phyloP scores from a whole-genome alignment of 305 asterid species.

The Solanum hybrid region DNA sequence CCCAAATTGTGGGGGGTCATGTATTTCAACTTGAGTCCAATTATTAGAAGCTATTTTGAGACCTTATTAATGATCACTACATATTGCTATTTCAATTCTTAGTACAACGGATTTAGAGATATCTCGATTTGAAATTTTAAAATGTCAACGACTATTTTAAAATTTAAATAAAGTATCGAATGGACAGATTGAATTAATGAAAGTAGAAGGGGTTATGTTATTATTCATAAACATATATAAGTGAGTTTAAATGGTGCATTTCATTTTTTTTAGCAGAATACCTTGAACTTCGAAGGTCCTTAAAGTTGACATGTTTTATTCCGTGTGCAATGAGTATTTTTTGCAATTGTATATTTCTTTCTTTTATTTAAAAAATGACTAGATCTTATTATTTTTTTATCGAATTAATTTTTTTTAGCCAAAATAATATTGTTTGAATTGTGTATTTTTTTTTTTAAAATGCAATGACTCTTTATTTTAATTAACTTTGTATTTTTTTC shows the following conservation, averaged over 20 bases:
- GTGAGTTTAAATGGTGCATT: neutral
- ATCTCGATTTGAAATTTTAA: neutral
- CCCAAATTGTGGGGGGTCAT: neutral
- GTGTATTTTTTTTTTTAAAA: no score
- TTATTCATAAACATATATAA: neutral
- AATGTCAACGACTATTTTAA: neutral
- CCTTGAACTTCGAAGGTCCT: neutral
- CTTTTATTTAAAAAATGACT: neutral
- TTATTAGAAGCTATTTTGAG: neutral
- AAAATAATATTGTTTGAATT: no score
- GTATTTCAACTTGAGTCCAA: neutral
- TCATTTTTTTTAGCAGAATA: neutral
- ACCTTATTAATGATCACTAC: neutral
- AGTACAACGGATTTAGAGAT: neutral
- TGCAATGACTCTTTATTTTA: no score
- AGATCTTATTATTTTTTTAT: no score
- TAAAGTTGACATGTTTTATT: neutral
- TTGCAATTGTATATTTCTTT: no score
- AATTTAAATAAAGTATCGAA: neutral
- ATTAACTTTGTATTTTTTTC: no score
- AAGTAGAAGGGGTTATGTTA: neutral
- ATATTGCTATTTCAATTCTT: neutral
- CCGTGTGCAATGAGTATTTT: no score
- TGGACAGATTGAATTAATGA: neutral
- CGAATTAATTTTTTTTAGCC: no score